phyloP scores from a whole-genome alignment of 768 basidiomycete genomes.

The Dioszegia hungarica region DNA sequence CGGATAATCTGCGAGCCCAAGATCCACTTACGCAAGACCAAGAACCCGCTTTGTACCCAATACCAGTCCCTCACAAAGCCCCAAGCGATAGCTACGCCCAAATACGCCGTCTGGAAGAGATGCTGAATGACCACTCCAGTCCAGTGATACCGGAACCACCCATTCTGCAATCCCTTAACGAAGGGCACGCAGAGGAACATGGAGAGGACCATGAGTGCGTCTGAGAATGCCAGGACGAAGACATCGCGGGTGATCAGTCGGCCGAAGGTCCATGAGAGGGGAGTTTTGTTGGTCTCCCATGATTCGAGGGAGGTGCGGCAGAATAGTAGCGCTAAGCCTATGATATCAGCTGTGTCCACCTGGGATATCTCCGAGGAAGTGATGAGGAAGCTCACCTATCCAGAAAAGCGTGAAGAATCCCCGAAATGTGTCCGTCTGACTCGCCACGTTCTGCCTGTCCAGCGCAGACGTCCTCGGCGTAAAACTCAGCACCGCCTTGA shows the following conservation, averaged over 20 bases:
- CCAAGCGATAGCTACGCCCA: constrained; percentile 76
- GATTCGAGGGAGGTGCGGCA: constrained; percentile 58
- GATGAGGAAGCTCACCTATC: constrained; percentile 44
- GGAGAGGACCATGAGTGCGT: constrained; percentile 70
- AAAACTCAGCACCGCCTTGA: constrained; percentile 79
- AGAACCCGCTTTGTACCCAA: constrained; percentile 72
- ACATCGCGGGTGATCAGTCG: constrained; percentile 82
- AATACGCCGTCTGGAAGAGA: constrained; percentile 64
- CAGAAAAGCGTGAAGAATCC: constrained; percentile 97
- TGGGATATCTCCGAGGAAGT: not conserved
- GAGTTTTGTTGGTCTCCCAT: constrained; percentile 68
- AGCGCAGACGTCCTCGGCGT: constrained; percentile 78
- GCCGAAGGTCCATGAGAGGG: constrained; percentile 74
- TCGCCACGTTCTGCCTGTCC: constrained; percentile 70
- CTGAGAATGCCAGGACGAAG: constrained; percentile 72
- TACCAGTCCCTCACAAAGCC: constrained; percentile 92
- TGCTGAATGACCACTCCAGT: constrained; percentile 75
- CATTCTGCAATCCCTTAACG: constrained; percentile 66
- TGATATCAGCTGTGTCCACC: constrained; percentile 49
- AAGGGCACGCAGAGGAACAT: constrained; percentile 77
- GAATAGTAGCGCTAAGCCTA: constrained; percentile 66
- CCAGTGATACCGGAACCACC: constrained; percentile 78
- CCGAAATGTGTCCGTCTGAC: constrained; percentile 77
- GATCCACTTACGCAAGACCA: constrained; percentile 46
- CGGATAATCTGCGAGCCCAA: not conserved